Base-by-base conservation (phyloP, 2,329 filamentous ascomycete species). In the Diaporthe helianthi region DNA sequence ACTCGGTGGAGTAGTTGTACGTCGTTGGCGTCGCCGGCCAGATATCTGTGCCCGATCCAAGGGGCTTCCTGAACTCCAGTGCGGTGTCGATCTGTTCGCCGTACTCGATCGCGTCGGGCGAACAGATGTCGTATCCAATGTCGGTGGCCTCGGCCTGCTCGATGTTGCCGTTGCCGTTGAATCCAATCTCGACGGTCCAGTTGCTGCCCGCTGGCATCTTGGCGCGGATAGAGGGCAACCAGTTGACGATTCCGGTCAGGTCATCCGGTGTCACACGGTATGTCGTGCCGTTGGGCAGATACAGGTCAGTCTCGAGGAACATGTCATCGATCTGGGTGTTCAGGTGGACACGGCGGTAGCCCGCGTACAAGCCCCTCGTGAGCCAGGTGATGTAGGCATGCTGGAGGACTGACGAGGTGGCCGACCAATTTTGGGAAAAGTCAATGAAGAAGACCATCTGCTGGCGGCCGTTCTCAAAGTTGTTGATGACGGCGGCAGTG, bases 381-480 rank as follows among this genome's bases (percentile, higher is more conserved):
- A 63, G 41, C 58, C 58, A 63, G 15, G 58, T 63, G 2, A 63
- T 63, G 58, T 63, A 63, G 12, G 44, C 58, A 26, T 63, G 58
- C 4, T 63, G 58, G 7, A 63, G 58, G 5, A 63, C 4, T n/a
- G 58, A 49, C n/a, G 58, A 63, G n/a, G 58, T 63, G 2, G 58
- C 58, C 44, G 58, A 63, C 58, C 58, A 63, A 4, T 63, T 63
- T 19, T 13, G 58, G 12, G 58, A 33, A 44, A 63, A 33, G 15
- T 63, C 58, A 8, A 63, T 63, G 44, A 63, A 63, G 58, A 63
- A 63, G n/a, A 63, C 58, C 58, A 63, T 63, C 4, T 63, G 58
- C 44, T 63, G 58, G 8, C 58, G 58, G 44, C 58, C 58, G 31
- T 44, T 49, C 19, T 36, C 58, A 26, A 63, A 63, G 29, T 63